Base-by-base conservation (phyloP, 148 eudicot species). In the Euryodendron excelsum region DNA sequence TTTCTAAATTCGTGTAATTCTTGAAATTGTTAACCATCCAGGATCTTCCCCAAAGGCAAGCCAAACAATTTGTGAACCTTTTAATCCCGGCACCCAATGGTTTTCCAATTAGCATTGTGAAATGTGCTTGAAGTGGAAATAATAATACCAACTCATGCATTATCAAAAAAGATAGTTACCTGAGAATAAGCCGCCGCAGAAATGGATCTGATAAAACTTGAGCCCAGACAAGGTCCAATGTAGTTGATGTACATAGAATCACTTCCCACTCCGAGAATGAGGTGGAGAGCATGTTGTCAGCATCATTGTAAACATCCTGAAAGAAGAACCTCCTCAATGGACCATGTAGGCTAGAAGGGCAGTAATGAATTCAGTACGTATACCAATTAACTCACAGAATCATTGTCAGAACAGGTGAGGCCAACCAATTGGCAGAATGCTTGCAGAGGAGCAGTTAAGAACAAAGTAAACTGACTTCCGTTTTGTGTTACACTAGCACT, bases 391-490 rank as follows among this genome's bases (percentile, higher is more conserved):
- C 90, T 81, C 80, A 96, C 99, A 83, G 73, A 65, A 66, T 87
- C 90, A 76, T 76, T 76, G 78, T 87, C 88, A 44, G 87, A 80
- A 34, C 72, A 87, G 41, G 81, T 55, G 39, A 88, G 82, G 80
- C 93, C 99, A 84, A 89, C 92, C 88, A 96, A 81, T 74, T 91
- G 91, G 84, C 93, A 91, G 80, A 93, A 96, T 76, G 99, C 99
- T 81, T 87, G 97, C 68, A 96, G 83, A 28, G 99, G 99, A 84
- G 91, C 89, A 73, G 98, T 88, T 79, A 96, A 83, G 83, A 96
- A 96, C 80, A 89, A 83, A 28, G 99, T 96, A 80, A 96, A 96
- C 76, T 96, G 99, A 60, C 97, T 91, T 83, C 97, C 98, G 70
- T 64, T 80, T 78, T 83, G 86, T 78, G 87, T 80, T 33, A 73